Evolutionary conservation across 75 land plant genomes (phyloP), one percentile per base, ranked within the genome.

Genomic region (Ceratopteris richardii): DNA sequence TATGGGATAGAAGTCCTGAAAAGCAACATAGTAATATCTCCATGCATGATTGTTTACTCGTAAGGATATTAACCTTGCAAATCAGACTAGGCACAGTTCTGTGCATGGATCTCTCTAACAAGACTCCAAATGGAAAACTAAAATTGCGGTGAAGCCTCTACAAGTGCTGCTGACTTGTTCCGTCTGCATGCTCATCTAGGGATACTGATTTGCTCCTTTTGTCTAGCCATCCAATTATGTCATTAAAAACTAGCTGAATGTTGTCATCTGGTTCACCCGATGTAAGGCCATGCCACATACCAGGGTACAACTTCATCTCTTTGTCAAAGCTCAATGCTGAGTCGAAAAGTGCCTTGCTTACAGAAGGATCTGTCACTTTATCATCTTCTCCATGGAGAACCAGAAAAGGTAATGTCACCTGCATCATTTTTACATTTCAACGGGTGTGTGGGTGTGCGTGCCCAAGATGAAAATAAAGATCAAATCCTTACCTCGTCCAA

Each of bases 261-360:
- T 92, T 78, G 51, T 85, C 80, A 5, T 65, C 73, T 1, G 81
- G 60, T 64, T 92, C 97, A 0, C 89, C 94, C 51, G 71, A 77
- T 0, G 78, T 76, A 22, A 92, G 62, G 0, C 82, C 83, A 30
- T 92, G 97, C 94, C 97, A 85, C 97, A 92, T 87, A 0, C 80
- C 86, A 1, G 77, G 78, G 57, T 88, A 88, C 39, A 85, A 44
- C 62, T 88, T 88, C 44, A 92, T 55, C 23, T 78, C 75, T 77
- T 92, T 92, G 72, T 92, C 97, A 0, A 48, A 53, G 77, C 87
- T 82, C 29, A 68, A 43, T n/a, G 98, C 82, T 3, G 62, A 48
- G 7, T 78, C 62, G 60, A 72, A 80, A 0, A 88, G 69, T 10
- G 57, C 56, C 39, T 70, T 41, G 80, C 98, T 92, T 7, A 80